These are phyloP conservation scores for Apium graveolens DNA, from an alignment of 129 eudicot species.

Conservation along the genomic window DNA sequence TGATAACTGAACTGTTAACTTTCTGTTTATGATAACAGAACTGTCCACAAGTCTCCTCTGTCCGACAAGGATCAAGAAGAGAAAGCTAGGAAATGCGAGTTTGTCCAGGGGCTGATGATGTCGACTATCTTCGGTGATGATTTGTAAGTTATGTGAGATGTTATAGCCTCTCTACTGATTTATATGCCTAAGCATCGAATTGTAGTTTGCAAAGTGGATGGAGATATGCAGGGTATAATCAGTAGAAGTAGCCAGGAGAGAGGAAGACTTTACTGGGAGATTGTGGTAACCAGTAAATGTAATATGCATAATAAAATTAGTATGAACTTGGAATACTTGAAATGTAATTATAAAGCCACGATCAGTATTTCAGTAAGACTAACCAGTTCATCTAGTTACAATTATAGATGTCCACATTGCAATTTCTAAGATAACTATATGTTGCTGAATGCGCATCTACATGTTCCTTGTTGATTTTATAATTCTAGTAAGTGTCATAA, in stretches of 20 bases:
- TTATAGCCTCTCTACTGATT: background rate
- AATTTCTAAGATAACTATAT: no score
- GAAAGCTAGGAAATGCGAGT: conserved; percentile 61
- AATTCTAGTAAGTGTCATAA: background rate
- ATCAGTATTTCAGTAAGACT: background rate
- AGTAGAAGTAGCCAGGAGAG: conserved; percentile 9
- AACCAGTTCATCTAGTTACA: background rate
- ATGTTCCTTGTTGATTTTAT: no score
- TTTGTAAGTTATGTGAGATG: conserved; percentile 31
- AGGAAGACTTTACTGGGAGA: background rate
- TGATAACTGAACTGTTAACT: background rate
- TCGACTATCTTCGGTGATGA: conserved; percentile 67
- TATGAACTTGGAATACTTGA: background rate
- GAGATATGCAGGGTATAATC: background rate
- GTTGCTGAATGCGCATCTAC: no score
- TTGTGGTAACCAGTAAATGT: background rate
- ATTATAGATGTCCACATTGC: background rate
- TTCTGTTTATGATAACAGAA: conserved; percentile 18
- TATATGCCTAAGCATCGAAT: background rate
- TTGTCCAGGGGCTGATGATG: conserved; percentile 73
- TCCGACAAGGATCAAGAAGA: conserved; percentile 80
- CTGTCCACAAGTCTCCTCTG: conserved; percentile 25
- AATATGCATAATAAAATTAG: background rate
- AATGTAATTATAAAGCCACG: background rate
- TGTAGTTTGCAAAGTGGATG: background rate